Base-by-base conservation (phyloP, 371 early-diverging fungal species). In the Mucor irregularis region DNA sequence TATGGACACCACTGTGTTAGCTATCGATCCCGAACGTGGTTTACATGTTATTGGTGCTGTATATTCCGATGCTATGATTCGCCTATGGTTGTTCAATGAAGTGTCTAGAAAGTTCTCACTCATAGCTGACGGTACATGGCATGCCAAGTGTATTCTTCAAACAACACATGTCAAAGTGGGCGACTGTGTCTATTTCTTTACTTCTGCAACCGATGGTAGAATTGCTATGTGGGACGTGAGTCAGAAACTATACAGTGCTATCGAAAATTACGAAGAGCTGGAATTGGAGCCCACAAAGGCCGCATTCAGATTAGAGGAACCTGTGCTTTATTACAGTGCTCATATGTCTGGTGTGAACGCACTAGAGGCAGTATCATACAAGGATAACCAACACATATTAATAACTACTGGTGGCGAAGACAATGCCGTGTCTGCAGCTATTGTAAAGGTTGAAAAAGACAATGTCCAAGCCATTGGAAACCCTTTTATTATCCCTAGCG, bases 61-160 rank as follows among this genome's bases (percentile, higher is more conserved):
- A 0, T 85, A 85, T 54, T 85, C 85, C 0, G 85, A 85, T 64
- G 70, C 81, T 0, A 74, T 76, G 29, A 74, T 81, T n/a, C 64
- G 85, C n/a, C 71, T 79, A 8, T 85, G 83, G 83, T 35, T 78
- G 2, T 85, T 81, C 58, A 79, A 83, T 50, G 83, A 85, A 61
- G 34, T 25, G 0, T 69, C 73, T 10, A 64, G 76, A 26, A 52
- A 70, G 35, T 85, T 85, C 42, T 76, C 76, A 5, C 40, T 85
- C 33, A 61, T 78, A 2, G 74, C 76, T 0, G 83, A 82, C 45
- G 73, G 81, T n/a, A 70, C 66, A n/a, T 75, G 79, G 63, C 85
- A 85, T 43, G 67, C 70, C 38, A 76, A 83, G 42, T 85, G 85
- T 55, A 75, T 85, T 16, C 59, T 85, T 3, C 85, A 85, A 42